Base-by-base conservation (phyloP, 75 land plant species). In the Cunninghamia lanceolata region DNA sequence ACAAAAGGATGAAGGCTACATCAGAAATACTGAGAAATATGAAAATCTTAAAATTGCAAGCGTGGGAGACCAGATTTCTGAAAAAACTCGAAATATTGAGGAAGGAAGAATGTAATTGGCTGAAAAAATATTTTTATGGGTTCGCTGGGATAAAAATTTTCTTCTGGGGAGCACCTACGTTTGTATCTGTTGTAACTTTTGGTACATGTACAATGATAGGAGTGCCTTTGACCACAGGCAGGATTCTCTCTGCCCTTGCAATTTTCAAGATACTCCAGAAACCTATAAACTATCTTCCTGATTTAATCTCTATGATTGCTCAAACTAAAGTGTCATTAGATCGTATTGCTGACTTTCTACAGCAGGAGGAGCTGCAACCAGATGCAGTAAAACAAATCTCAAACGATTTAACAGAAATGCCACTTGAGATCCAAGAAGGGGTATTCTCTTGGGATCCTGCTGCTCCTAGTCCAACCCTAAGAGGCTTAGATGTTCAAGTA, bases 241-340 rank as follows among this genome's bases (percentile, higher is more conserved):
- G 87, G 78, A 94, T 96, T 38, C 90, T 97, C 39, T 93, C 99
- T 52, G 96, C 98, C 43, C 36, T 96, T 78, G 99, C 98, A 14
- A 97, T 96, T 25, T 94, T 97, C 71, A 85, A 93, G 45, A 91
- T 96, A n/a, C 92, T 95, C 21, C 96, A 94, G 89, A 94, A 92
- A 39, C 96, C 96, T 4, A 92, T 95, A 2, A 91, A 90, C 78
- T 91, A 88, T 54, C 86, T 95, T 1, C 96, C 96, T n/a, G 95
- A 95, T 75, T 90, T 93, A 35, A 84, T 95, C 53, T 90, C 95
- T 21, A 89, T 90, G 91, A 84, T 94, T 50, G 88, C 93, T 47
- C 95, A 95, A 42, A 91, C 95, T 10, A 95, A 93, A 47, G 98
- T 95, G 9, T 92, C 96, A 0, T 16, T 94, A 25, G 89, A 95